Percentiles rank a stretch among this genome's conserved stretches.
These are phyloP conservation scores for Zygotorulaspora mrakii DNA, from an alignment of 1,139 yeast species.

Conservation along the genomic window DNA sequence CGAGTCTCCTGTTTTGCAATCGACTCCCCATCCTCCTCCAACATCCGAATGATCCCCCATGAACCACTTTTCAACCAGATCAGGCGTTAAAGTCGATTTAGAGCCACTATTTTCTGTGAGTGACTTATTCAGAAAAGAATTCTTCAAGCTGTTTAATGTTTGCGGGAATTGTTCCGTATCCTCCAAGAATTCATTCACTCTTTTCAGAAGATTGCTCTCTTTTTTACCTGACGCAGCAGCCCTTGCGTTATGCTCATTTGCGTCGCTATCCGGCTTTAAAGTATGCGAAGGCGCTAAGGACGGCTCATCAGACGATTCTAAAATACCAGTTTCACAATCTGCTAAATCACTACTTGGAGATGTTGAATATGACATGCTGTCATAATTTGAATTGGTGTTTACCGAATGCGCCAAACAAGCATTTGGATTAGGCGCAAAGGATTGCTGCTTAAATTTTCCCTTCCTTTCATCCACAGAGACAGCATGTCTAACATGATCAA, in stretches of 20 bases:
- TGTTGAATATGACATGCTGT: conserved; percentile 2
- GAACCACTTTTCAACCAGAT: conserved; percentile 55
- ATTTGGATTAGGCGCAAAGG: conserved; percentile 45
- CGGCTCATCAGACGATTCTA: neutral
- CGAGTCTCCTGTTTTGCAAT: conserved; percentile 38
- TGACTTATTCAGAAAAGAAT: conserved; percentile 8
- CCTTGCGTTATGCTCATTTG: too few relatives aligned
- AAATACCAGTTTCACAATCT: neutral
- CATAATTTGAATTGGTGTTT: neutral
- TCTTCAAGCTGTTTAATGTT: conserved; percentile 1
- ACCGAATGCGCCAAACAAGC: conserved; percentile 16
- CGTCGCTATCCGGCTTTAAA: too few relatives aligned
- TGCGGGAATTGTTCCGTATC: neutral
- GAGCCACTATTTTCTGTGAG: conserved; percentile 6
- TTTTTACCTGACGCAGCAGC: too few relatives aligned
- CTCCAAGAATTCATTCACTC: neutral
- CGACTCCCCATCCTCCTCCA: conserved; percentile 60
- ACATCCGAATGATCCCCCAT: conserved; percentile 65
- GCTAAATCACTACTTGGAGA: neutral
- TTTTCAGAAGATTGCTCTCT: neutral
- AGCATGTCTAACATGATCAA: conserved; percentile 60
- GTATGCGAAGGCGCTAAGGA: too few relatives aligned
- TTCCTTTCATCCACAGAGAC: conserved; percentile 63
- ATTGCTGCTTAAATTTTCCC: conserved; percentile 55
- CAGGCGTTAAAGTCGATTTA: conserved; percentile 28